These are phyloP conservation scores for Medicago arabica DNA, from an alignment of 306 rosid genomes.

Conservation along the genomic window DNA sequence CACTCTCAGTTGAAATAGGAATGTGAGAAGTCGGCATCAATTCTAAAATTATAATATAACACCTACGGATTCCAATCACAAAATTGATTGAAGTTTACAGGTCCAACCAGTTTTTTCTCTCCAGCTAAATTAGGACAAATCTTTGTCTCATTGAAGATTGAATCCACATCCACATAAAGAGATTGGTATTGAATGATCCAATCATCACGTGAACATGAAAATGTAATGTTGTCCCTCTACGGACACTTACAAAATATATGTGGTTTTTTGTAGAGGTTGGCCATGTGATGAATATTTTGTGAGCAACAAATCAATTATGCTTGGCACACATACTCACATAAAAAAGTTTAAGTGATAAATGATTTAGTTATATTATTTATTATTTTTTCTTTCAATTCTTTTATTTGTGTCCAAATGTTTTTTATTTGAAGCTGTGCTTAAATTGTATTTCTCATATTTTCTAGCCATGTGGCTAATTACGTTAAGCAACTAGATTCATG, in stretches of 20 bases:
- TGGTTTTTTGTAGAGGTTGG: background rate
- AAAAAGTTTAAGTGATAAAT: too few relatives aligned
- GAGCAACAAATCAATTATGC: too few relatives aligned
- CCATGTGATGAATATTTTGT: background rate
- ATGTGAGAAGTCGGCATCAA: too few relatives aligned
- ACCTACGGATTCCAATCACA: background rate
- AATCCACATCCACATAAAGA: background rate
- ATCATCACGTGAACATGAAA: slow-evolving; percentile 13
- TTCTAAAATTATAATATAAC: too few relatives aligned
- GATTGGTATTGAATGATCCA: background rate
- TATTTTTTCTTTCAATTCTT: too few relatives aligned
- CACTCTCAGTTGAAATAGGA: too few relatives aligned
- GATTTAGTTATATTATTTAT: too few relatives aligned
- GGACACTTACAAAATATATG: background rate
- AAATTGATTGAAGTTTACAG: background rate
- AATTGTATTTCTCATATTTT: too few relatives aligned
- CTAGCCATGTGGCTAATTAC: background rate
- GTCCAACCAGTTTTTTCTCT: background rate
- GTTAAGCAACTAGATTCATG: background rate
- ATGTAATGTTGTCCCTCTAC: too few relatives aligned
- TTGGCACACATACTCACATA: too few relatives aligned
- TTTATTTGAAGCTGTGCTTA: too few relatives aligned
- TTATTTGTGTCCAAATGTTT: too few relatives aligned
- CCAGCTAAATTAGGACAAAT: background rate
- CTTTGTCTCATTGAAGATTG: slow-evolving; percentile 2